These are phyloP conservation scores for Sistotremastrum suecicum DNA, from an alignment of 768 basidiomycete species.

Conservation along the genomic window DNA sequence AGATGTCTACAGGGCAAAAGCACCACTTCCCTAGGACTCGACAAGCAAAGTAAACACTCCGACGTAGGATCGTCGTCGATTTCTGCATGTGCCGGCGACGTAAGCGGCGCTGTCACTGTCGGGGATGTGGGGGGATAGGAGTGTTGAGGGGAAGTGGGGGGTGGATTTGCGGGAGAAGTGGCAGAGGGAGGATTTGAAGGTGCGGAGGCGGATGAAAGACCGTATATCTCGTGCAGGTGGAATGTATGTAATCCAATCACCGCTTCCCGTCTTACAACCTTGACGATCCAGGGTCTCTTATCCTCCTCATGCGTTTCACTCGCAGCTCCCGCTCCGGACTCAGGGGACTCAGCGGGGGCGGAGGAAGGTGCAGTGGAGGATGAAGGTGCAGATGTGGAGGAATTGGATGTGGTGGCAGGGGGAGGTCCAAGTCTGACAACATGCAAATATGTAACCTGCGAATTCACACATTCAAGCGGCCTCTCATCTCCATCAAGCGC, in stretches of 20 bases:
- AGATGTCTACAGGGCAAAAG: slow-evolving; percentile 87
- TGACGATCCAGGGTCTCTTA: slow-evolving; percentile 75
- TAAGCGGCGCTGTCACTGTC: slow-evolving; percentile 11
- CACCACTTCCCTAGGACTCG: slow-evolving; percentile 80
- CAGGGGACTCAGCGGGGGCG: slow-evolving; percentile 2
- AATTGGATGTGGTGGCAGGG: slow-evolving; percentile 13
- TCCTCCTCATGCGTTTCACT: slow-evolving; percentile 33
- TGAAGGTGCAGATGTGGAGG: too few relatives aligned
- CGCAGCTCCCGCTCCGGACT: slow-evolving; percentile 10
- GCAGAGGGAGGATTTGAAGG: slow-evolving; percentile 19
- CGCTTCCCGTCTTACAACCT: slow-evolving; percentile 86
- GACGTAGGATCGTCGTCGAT: slow-evolving; percentile 43
- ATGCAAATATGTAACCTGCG: slow-evolving; percentile 81
- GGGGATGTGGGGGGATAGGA: slow-evolving; percentile 32
- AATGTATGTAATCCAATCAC: slow-evolving; percentile 92
- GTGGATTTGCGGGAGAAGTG: slow-evolving; percentile 22
- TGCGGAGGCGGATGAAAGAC: slow-evolving; percentile 44
- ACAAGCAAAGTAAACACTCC: slow-evolving; percentile 86
- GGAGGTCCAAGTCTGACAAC: slow-evolving; percentile 54
- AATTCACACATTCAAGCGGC: slow-evolving; percentile 56
- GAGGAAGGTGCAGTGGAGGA: too few relatives aligned
- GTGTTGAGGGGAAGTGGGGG: slow-evolving; percentile 25
- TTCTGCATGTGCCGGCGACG: slow-evolving; percentile 31
- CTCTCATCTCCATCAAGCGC: slow-evolving; percentile 68
- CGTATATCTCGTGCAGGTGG: slow-evolving; percentile 91